Conservation (phyloP, 129 eudicot genomes). For the Gnaphalium uliginosum region DNA sequence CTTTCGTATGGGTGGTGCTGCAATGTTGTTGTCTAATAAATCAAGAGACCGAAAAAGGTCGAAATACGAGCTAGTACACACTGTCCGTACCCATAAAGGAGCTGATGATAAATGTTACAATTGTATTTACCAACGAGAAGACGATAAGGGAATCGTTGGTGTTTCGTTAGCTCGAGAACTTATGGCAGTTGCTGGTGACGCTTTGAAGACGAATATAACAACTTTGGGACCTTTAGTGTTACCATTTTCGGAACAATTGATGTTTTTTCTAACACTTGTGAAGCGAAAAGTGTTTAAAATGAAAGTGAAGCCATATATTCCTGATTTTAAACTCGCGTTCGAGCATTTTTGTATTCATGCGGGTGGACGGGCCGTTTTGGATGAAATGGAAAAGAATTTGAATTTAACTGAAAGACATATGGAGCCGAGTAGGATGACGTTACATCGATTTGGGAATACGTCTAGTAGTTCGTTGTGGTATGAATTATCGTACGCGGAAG, state of each 20-base stretch:
- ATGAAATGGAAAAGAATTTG: constrained; percentile 70
- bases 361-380: constrained; percentile 83
- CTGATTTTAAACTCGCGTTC: constrained; percentile 79
- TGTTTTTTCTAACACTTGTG: constrained; percentile 63
- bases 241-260: constrained; percentile 74
- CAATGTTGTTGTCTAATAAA: constrained; percentile 70
- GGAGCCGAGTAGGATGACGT: constrained; percentile 91
- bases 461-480: constrained; percentile 95
- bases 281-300: constrained; percentile 58
- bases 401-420: constrained; percentile 70
- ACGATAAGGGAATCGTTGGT: constrained; percentile 65
- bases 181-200: constrained; percentile 94
- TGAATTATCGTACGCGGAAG: constrained; percentile 77
- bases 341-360: constrained; percentile 96
- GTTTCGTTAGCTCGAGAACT: constrained; percentile 82
- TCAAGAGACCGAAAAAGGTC: constrained; percentile 50
- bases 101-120: constrained; percentile 78
- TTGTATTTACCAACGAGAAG: constrained; percentile 82
- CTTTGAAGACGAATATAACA: constrained; percentile 79
- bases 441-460: constrained; percentile 87
- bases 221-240: constrained; percentile 82
- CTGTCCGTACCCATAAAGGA: constrained; percentile 87
- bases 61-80: constrained; percentile 74
- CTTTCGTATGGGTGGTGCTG: constrained; percentile 97
- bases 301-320: constrained; percentile 83